phyloP scores from a whole-genome alignment of 495 filamentous ascomycete genomes.

The Penicillium manginii region DNA sequence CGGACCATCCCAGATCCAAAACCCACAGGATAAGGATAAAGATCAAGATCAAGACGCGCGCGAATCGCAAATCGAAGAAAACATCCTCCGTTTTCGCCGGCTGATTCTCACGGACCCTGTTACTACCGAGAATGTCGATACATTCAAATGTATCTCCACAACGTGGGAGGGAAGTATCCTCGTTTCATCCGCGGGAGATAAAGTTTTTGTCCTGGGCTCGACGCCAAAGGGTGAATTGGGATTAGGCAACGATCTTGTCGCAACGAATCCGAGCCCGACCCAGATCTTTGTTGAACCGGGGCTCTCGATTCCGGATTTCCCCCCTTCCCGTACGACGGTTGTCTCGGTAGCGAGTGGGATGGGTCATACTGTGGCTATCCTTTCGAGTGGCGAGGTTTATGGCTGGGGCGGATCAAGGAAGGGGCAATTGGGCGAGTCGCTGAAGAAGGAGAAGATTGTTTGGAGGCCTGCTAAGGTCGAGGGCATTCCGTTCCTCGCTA shows the following conservation, averaged over 20 bases:
- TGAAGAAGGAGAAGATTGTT: constrained; percentile 45
- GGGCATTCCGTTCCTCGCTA: constrained; percentile 54
- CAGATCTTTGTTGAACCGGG: neutral
- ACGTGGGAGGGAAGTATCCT: constrained; percentile 77
- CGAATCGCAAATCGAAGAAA: neutral
- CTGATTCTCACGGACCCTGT: constrained; percentile 24
- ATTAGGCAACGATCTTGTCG: constrained; percentile 41
- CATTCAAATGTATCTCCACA: constrained; percentile 56
- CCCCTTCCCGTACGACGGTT: constrained; percentile 54
- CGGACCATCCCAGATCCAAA: constrained; percentile 19
- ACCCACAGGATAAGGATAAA: no score
- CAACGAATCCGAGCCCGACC: constrained; percentile 6
- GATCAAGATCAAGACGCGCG: neutral
- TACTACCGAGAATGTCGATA: constrained; percentile 14
- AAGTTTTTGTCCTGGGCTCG: constrained; percentile 65
- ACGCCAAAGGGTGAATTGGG: constrained; percentile 76
- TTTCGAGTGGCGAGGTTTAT: constrained; percentile 75
- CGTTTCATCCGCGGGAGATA: constrained; percentile 38
- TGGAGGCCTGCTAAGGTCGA: constrained; percentile 62
- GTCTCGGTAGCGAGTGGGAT: constrained; percentile 69
- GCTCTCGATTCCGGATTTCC: constrained; percentile 60
- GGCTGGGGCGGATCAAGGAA: constrained; percentile 89
- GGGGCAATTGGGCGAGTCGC: constrained; percentile 71
- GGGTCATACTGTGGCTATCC: constrained; percentile 72
- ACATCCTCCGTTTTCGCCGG: constrained; percentile 29